phyloP scores from a whole-genome alignment of 2,329 filamentous ascomycete species.

The Penicillium occitanis region DNA sequence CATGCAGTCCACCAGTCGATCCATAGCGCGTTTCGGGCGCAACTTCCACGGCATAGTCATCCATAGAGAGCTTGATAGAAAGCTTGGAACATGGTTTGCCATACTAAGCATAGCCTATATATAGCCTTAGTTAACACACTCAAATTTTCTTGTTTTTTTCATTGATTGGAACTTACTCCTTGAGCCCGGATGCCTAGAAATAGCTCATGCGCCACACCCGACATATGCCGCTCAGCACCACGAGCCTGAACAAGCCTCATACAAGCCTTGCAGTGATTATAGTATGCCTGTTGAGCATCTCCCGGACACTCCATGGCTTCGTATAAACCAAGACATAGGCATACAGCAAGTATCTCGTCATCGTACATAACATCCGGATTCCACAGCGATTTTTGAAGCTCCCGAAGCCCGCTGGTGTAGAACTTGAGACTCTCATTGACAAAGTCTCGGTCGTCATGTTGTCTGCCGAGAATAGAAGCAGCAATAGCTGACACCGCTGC shows the following conservation, averaged over 20 bases:
- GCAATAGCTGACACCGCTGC: constrained; percentile 31
- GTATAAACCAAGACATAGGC: constrained; percentile 39
- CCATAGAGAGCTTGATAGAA: constrained; percentile 34
- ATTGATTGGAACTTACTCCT: constrained; percentile 23
- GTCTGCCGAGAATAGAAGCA: constrained; percentile 30
- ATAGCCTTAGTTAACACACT: not conserved
- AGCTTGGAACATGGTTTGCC: constrained; percentile 27
- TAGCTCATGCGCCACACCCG: constrained; percentile 34
- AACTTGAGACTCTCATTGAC: constrained; percentile 32
- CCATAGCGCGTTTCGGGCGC: constrained; percentile 28
- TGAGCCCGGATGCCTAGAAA: constrained; percentile 34
- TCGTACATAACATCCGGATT: constrained; percentile 32
- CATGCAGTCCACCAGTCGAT: constrained; percentile 35
- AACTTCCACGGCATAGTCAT: constrained; percentile 32
- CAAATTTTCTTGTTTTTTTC: no score
- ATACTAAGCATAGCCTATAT: constrained; percentile 34
- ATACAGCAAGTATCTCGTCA: constrained; percentile 40
- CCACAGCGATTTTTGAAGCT: constrained; percentile 39
- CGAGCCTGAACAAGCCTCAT: constrained; percentile 34
- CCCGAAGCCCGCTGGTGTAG: constrained; percentile 36
- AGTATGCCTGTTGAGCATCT: constrained; percentile 31
- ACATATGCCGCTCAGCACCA: constrained; percentile 34
- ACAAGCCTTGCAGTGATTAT: constrained; percentile 35
- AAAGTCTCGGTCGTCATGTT: constrained; percentile 24
- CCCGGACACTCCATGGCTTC: constrained; percentile 39